Evolutionary conservation across 495 filamentous ascomycete species (phyloP), one percentile per base, ranked within the genome.

Genomic region (Tirmania nivea): DNA sequence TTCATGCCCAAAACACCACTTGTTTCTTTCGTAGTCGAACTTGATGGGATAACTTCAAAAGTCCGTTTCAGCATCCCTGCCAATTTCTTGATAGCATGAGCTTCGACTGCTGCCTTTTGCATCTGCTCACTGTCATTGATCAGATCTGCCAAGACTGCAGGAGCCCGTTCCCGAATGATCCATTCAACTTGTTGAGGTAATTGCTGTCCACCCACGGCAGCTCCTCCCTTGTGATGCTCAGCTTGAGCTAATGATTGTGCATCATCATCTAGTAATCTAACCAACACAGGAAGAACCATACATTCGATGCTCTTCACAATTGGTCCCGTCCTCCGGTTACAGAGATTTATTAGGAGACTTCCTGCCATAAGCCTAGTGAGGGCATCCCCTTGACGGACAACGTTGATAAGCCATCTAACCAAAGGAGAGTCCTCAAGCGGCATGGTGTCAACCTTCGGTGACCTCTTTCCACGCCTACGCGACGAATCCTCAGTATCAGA

Each of bases 61-160:
- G 16, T 31, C 60, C 79, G 75, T 61, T 93, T 94, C 11, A 96
- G 67, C 16, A 95, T 69, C 58, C 80, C 78, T 12, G 79, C 82
- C 16, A 88, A 69, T 42, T 74, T 73, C 57, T 80, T 83, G 48
- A 94, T 77, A 7, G 78, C 80, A 51, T 75, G 73, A 51, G 81
- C 85, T 52, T 95, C 85, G 45, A 80, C 78, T 1, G 86, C 86
- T 48, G 86, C 79, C 56, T 79, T 83, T 66, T 94, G 88, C 51
- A 94, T 67, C 35, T 75, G 71, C 49, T 77, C 70, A 61, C 79
- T 84, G 58, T 88, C 84, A 25, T 78, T 78, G 9, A 93, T 78
- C 34, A 96, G 69, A 36, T 78, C 78, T 21, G 85, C 85, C 45
- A 96, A 69, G 17, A 92, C 73, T 1, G 75, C 73, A 2, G 86